phyloP scores from a whole-genome alignment of 306 rosid genomes.

The Trifolium subterraneum region DNA sequence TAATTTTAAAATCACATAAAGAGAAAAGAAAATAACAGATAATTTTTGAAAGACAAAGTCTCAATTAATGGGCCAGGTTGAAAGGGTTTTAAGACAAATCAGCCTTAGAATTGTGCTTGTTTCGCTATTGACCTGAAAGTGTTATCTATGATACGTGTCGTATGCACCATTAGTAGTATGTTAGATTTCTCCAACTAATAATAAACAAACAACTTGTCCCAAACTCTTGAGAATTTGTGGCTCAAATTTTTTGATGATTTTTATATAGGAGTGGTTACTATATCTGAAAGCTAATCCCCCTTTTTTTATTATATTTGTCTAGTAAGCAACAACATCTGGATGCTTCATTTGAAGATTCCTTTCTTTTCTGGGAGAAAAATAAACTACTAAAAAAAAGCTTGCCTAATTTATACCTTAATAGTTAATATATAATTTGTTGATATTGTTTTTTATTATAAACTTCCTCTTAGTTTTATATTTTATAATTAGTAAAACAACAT shows the following conservation, averaged over 20 bases:
- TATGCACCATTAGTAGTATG: not conserved
- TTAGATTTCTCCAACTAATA: slow-evolving; percentile 37
- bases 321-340: slow-evolving; percentile 29
- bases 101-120: slow-evolving; percentile 8
- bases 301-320: not conserved
- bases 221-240: slow-evolving; percentile 44
- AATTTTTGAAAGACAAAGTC: slow-evolving; percentile 7
- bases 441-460: not conserved
- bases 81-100: slow-evolving; percentile 34
- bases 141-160: slow-evolving; percentile 38
- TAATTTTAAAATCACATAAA: too few species aligned
- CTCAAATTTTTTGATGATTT: slow-evolving; percentile 32
- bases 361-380: not conserved
- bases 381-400: not conserved
- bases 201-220: slow-evolving; percentile 35
- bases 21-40: not conserved
- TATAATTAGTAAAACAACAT: too few species aligned
- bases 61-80: not conserved
- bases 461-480: not conserved
- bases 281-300: slow-evolving; percentile 12
- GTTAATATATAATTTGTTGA: not conserved
- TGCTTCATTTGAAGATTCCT: slow-evolving; percentile 26
- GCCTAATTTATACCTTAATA: not conserved
- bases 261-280: not conserved
- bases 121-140: slow-evolving; percentile 34